Evolutionary conservation across 495 filamentous ascomycete species (phyloP).

Genomic region (Aspergillus ostianus): DNA sequence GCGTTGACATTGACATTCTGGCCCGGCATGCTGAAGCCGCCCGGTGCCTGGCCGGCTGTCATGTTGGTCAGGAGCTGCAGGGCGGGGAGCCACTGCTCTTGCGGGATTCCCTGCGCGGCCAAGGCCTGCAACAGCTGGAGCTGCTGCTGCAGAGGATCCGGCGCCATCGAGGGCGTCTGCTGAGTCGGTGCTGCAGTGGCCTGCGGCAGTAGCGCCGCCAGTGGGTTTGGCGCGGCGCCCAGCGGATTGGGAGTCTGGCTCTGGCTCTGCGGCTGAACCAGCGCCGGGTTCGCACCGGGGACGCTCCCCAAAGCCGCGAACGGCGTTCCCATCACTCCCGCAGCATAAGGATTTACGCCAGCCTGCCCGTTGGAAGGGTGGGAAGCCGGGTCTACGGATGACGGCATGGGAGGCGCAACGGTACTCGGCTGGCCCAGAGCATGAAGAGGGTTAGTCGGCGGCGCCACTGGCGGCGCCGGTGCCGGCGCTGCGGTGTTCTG

Average conservation of each 20-base stretch:
- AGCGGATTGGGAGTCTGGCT: slow-evolving; percentile 43
- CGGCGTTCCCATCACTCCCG: slow-evolving; percentile 49
- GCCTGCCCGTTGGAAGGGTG: slow-evolving; percentile 47
- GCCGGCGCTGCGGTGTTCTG: slow-evolving; percentile 66
- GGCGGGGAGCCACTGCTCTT: slow-evolving; percentile 59
- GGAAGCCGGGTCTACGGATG: slow-evolving; percentile 48
- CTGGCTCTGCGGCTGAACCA: slow-evolving; percentile 50
- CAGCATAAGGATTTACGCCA: slow-evolving; percentile 60
- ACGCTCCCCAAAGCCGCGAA: slow-evolving; percentile 44
- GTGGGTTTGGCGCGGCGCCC: slow-evolving; percentile 40
- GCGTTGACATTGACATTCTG: slow-evolving; percentile 33
- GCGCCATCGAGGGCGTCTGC: slow-evolving; percentile 31
- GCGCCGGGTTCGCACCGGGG: slow-evolving; percentile 33
- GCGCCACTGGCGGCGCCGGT: slow-evolving; percentile 45
- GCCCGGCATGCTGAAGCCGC: slow-evolving; percentile 34
- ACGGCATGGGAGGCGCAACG: slow-evolving; percentile 40
- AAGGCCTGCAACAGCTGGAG: slow-evolving; percentile 59
- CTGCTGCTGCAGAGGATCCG: slow-evolving; percentile 57
- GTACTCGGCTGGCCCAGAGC: slow-evolving; percentile 52
- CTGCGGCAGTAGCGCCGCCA: slow-evolving; percentile 49
- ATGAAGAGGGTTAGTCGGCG: slow-evolving; percentile 53
- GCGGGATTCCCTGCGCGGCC: slow-evolving; percentile 55
- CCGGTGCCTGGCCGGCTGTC: slow-evolving; percentile 29
- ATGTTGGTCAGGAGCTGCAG: slow-evolving; percentile 46
- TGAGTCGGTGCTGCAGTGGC: slow-evolving; percentile 29